These are phyloP conservation scores for Puccinia sorghi DNA, from an alignment of 1,284 basidiomycete genomes.

Conservation along the genomic window DNA sequence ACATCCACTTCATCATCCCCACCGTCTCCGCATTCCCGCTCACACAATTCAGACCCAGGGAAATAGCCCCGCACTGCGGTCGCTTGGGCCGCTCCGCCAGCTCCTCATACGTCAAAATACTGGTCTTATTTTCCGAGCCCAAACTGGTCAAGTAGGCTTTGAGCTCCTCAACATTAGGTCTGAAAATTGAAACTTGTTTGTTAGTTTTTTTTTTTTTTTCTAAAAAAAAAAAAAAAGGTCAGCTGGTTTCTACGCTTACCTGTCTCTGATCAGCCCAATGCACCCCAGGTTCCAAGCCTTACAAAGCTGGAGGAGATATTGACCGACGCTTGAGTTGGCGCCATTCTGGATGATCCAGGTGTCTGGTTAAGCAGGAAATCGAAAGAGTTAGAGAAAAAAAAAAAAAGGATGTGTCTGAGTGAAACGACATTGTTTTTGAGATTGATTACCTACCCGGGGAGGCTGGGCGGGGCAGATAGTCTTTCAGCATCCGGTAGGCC, in stretches of 20 bases:
- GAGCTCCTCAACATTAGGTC: constrained; percentile 50
- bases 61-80: constrained; percentile 60
- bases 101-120: constrained; percentile 53
- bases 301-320: constrained; percentile 55
- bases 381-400: background rate
- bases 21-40: constrained; percentile 68
- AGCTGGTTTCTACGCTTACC: constrained; percentile 65
- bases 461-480: constrained; percentile 67
- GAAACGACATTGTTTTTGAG: background rate
- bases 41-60: constrained; percentile 75
- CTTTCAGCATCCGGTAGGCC: constrained; percentile 74
- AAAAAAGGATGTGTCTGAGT: too few relatives aligned
- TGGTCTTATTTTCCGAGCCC: constrained; percentile 4
- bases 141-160: constrained; percentile 16
- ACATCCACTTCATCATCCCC: constrained; percentile 68
- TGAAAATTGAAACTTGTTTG: constrained; percentile 58
- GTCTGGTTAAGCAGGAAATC: background rate
- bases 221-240: constrained; percentile 58
- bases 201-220: constrained; percentile 61
- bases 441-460: constrained; percentile 57
- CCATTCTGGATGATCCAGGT: constrained; percentile 73
- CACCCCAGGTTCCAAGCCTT: constrained; percentile 65
- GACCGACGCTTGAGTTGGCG: constrained; percentile 61
- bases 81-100: constrained; percentile 61
- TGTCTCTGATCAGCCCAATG: constrained; percentile 73